These are phyloP conservation scores for Artemisia tridentata DNA, from an alignment of 129 eudicot species.

Conservation along the genomic window DNA sequence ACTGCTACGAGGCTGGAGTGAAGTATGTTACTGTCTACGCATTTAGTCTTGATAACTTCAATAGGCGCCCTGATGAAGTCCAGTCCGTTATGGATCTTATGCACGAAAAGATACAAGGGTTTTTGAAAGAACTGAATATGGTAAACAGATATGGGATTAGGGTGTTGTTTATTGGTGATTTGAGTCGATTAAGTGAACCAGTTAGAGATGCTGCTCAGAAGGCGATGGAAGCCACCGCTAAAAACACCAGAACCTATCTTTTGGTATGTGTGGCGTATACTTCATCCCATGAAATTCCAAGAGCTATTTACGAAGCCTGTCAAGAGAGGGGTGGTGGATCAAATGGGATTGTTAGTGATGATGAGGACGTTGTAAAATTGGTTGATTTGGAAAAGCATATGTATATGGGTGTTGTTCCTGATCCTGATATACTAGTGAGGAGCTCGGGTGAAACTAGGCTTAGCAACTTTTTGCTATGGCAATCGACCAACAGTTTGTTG, in stretches of 20 bases:
- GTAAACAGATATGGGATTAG: slow-evolving; percentile 52
- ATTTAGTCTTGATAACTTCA: slow-evolving; percentile 71
- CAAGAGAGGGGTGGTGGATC: slow-evolving; percentile 31
- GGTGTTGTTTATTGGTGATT: slow-evolving; percentile 57
- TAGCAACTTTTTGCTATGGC: slow-evolving; percentile 76
- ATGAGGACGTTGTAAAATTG: slow-evolving; percentile 25
- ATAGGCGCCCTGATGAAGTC: slow-evolving; percentile 55
- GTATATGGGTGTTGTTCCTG: slow-evolving; percentile 65
- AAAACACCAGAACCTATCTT: slow-evolving; percentile 38
- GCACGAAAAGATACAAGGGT: slow-evolving; percentile 67
- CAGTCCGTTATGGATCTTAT: slow-evolving; percentile 63
- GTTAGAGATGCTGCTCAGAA: slow-evolving; percentile 51
- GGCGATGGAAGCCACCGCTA: slow-evolving; percentile 54
- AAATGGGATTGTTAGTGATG: slow-evolving; percentile 7
- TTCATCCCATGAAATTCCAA: slow-evolving; percentile 62
- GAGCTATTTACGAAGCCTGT: slow-evolving; percentile 49
- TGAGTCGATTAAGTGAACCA: slow-evolving; percentile 43
- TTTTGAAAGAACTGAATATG: slow-evolving; percentile 47
- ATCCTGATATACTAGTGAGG: slow-evolving; percentile 58
- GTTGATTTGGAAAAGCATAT: slow-evolving; percentile 59
- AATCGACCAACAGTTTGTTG: slow-evolving; percentile 36
- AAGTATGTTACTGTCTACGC: slow-evolving; percentile 53
- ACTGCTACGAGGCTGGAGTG: slow-evolving; percentile 66
- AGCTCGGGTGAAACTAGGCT: slow-evolving; percentile 69
- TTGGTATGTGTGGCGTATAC: slow-evolving; percentile 58